Conservation (phyloP, 176 grass and related monocot species). For the Triticum urartu region DNA sequence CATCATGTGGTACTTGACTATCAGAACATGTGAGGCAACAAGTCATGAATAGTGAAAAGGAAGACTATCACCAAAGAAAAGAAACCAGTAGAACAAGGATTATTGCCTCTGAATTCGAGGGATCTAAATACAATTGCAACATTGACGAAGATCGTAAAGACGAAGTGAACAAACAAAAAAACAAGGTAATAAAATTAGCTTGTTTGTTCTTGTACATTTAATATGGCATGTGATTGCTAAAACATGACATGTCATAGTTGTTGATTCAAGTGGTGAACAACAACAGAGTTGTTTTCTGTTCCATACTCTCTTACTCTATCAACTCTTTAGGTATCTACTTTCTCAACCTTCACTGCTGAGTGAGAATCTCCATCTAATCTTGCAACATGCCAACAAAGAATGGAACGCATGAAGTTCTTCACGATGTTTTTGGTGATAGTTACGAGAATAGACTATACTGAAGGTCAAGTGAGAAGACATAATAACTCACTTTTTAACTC, state of each 20-base stretch:
- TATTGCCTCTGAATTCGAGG: conserved; percentile 66
- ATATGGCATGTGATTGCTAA: background rate
- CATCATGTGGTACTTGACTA: background rate
- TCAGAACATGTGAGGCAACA: background rate
- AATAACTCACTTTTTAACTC: background rate
- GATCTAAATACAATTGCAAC: conserved; percentile 74
- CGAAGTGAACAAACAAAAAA: conserved; percentile 39
- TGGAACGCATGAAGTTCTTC: conserved; percentile 63
- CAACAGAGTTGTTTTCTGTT: background rate
- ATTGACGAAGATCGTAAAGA: conserved; percentile 47
- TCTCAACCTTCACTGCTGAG: background rate
- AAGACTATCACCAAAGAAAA: conserved; percentile 55
- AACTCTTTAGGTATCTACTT: background rate
- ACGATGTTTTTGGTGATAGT: conserved; percentile 80
- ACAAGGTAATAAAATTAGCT: conserved; percentile 26
- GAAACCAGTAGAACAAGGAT: conserved; percentile 69
- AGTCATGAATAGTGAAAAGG: conserved; percentile 63
- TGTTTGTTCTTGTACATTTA: background rate
- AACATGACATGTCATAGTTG: background rate
- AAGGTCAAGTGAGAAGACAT: conserved; percentile 63
- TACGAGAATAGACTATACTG: conserved; percentile 75
- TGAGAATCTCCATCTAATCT: conserved; percentile 27
- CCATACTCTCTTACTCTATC: background rate
- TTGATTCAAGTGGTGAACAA: background rate
- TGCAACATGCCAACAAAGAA: conserved; percentile 41